Conservation (phyloP, 768 basidiomycete species). For the Leccinum olivaceopallidum region DNA sequence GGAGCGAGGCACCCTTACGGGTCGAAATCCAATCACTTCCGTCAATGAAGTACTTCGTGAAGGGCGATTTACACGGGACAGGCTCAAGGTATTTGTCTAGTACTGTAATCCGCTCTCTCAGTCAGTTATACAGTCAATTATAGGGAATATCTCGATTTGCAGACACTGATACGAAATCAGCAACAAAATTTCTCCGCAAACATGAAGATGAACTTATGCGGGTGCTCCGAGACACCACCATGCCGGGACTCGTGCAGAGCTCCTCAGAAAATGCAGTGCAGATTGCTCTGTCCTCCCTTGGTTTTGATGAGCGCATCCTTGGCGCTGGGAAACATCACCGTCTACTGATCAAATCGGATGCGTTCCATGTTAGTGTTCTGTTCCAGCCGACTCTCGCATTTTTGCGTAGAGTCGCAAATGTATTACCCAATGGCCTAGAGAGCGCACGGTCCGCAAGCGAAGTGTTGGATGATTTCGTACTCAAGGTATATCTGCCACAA, state of each 20-base stretch:
- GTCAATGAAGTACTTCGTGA: slow-evolving; percentile 93
- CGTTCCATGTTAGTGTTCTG: slow-evolving; percentile 92
- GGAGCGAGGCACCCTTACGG: slow-evolving; percentile 72
- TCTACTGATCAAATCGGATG: slow-evolving; percentile 83
- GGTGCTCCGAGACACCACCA: slow-evolving; percentile 79
- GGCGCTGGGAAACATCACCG: slow-evolving; percentile 80
- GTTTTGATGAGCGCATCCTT: slow-evolving; percentile 72
- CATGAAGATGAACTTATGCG: slow-evolving; percentile 86
- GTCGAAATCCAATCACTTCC: slow-evolving; percentile 86
- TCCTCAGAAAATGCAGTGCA: slow-evolving; percentile 64
- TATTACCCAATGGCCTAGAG: slow-evolving; percentile 74
- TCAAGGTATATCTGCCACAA: slow-evolving; percentile 91
- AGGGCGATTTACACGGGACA: slow-evolving; percentile 77
- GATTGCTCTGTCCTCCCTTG: slow-evolving; percentile 54
- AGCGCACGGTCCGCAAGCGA: slow-evolving; percentile 61
- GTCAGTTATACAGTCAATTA: slow-evolving; percentile 2
- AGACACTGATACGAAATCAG: slow-evolving; percentile 80
- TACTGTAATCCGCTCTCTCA: neutral
- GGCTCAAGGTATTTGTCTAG: slow-evolving; percentile 57
- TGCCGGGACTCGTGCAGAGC: slow-evolving; percentile 88
- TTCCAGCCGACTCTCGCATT: slow-evolving; percentile 93
- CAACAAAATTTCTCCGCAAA: slow-evolving; percentile 62
- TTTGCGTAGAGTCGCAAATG: slow-evolving; percentile 66
- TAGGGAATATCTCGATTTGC: slow-evolving; percentile 89
- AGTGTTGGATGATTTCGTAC: slow-evolving; percentile 89